Conservation (phyloP, 768 basidiomycete species). For the Paxillus involutus region DNA sequence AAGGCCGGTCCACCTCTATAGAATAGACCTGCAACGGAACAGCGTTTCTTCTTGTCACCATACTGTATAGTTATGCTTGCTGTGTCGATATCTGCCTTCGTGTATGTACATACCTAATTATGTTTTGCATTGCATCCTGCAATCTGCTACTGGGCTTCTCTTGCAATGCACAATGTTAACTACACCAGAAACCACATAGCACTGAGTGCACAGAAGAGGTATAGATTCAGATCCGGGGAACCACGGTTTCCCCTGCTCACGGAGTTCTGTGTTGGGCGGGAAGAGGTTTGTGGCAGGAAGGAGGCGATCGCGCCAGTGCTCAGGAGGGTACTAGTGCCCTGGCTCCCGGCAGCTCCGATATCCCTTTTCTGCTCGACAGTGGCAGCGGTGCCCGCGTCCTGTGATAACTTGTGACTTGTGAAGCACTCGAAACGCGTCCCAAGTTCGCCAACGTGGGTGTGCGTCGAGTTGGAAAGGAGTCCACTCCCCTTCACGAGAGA, state of each 20-base stretch:
- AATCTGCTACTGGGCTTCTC: not conserved
- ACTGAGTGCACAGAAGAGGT: not conserved
- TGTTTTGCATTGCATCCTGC: not conserved
- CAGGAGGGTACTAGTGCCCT: not conserved
- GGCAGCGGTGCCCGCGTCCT: not conserved
- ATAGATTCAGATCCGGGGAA: not conserved
- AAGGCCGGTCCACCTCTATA: constrained; percentile 37
- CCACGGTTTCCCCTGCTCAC: not conserved
- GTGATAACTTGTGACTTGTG: not conserved
- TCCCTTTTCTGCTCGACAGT: not conserved
- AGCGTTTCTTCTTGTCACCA: constrained; percentile 2
- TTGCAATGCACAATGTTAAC: not conserved
- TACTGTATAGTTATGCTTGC: constrained; percentile 7
- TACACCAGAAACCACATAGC: not conserved
- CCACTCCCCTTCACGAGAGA: not conserved
- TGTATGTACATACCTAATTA: constrained; percentile 5
- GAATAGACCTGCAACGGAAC: constrained; percentile 11
- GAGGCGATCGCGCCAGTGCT: not conserved
- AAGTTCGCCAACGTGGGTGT: not conserved
- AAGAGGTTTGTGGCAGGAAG: not conserved
- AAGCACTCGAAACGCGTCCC: not conserved
- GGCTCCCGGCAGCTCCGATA: too few relatives aligned
- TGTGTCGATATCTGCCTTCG: constrained; percentile 1
- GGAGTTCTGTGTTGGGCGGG: not conserved
- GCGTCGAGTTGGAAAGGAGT: not conserved